Conservation (phyloP, 2,329 filamentous ascomycete genomes). For the Ascosphaera acerosa region DNA sequence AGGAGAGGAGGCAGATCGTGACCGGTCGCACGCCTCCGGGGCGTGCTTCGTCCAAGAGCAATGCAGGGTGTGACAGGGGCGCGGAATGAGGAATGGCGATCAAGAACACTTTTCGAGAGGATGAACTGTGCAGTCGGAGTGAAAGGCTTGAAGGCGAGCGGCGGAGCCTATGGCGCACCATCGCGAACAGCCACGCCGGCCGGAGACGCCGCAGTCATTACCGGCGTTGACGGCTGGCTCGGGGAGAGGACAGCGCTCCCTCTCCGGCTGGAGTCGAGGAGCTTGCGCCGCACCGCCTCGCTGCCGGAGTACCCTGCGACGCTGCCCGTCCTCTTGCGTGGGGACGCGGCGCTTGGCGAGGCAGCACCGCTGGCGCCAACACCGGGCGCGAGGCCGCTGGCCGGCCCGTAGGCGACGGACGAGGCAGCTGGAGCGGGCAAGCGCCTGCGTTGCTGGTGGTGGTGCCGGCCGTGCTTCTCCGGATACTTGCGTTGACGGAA, state of each 20-base stretch:
- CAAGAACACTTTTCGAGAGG: too few relatives aligned
- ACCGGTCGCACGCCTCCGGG: too few relatives aligned
- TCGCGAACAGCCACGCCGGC: too few relatives aligned
- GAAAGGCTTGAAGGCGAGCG: too few relatives aligned
- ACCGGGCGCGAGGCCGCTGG: background rate
- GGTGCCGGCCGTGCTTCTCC: slow-evolving; percentile 13
- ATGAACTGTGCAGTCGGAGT: too few relatives aligned
- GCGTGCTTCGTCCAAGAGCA: too few relatives aligned
- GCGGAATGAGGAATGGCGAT: too few relatives aligned
- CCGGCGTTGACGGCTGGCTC: too few relatives aligned
- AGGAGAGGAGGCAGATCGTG: too few relatives aligned
- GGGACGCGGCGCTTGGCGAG: slow-evolving; percentile 5
- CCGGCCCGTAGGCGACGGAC: background rate
- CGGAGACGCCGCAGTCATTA: too few relatives aligned
- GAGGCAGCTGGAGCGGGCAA: background rate
- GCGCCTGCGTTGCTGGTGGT: background rate
- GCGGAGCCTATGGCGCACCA: too few relatives aligned
- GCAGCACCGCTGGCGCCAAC: background rate
- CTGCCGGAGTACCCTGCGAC: slow-evolving; percentile 12
- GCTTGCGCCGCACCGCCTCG: slow-evolving; percentile 19
- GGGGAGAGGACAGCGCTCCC: slow-evolving; percentile 8
- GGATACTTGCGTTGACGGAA: slow-evolving; percentile 17
- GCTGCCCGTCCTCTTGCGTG: slow-evolving; percentile 16
- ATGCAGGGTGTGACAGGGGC: too few relatives aligned
- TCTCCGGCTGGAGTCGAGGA: slow-evolving; percentile 19